A percentile compares a stretch with the other conserved stretches of the same genome.
These are phyloP conservation scores for Hyphodiscus hymeniophilus DNA, from an alignment of 495 filamentous ascomycete genomes.

Conservation along the genomic window DNA sequence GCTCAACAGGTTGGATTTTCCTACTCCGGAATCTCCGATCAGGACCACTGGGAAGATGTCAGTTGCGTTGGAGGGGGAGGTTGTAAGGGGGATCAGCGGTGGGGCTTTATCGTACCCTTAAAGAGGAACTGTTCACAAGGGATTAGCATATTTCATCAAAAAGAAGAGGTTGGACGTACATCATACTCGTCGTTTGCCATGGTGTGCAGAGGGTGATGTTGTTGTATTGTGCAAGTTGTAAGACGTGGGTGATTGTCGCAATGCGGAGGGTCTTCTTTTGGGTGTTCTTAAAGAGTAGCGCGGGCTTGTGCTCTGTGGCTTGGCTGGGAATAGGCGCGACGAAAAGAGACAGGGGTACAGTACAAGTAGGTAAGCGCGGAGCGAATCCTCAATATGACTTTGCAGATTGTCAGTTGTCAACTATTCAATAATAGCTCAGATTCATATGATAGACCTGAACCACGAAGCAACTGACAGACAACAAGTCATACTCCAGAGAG, in stretches of 20 bases:
- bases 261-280: slow-evolving; percentile 18
- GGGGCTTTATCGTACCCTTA: slow-evolving; percentile 63
- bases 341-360: not conserved
- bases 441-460: too few relatives aligned
- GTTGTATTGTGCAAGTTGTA: slow-evolving; percentile 9
- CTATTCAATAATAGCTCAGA: too few relatives aligned
- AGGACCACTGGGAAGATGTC: slow-evolving; percentile 65
- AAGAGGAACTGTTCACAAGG: slow-evolving; percentile 77
- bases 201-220: slow-evolving; percentile 19
- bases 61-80: slow-evolving; percentile 3
- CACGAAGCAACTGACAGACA: too few relatives aligned
- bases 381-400: too few relatives aligned
- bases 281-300: not conserved
- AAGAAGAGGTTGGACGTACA: slow-evolving; percentile 51
- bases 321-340: not conserved
- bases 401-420: too few relatives aligned
- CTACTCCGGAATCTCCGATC: slow-evolving; percentile 97
- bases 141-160: slow-evolving; percentile 4
- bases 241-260: slow-evolving; percentile 20
- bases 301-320: too few relatives aligned
- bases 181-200: slow-evolving; percentile 99
- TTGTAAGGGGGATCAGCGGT: slow-evolving; percentile 19
- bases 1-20: slow-evolving; percentile 99
- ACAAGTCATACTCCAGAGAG: too few relatives aligned
- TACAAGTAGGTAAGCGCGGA: not conserved